A percentile compares a stretch with the other conserved stretches of the same genome.
These are phyloP conservation scores for Yarrowia galli DNA, from an alignment of 1,139 yeast species.

Conservation along the genomic window DNA sequence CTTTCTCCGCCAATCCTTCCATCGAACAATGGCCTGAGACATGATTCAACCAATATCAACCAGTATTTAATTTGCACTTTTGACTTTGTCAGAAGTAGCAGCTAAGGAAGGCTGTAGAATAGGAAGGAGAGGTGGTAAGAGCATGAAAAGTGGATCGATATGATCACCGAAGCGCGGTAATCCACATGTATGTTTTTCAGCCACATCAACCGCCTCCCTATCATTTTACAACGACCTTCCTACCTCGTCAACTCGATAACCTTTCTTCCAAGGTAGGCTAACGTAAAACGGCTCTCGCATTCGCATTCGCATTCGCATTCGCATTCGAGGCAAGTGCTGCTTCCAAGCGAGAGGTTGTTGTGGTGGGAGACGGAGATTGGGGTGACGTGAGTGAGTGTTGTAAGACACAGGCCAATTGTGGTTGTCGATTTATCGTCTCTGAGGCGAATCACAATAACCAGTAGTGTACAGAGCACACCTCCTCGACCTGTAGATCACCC, in stretches of 20 bases:
- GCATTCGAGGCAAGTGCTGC: constrained; percentile 15
- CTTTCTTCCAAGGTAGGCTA: not conserved
- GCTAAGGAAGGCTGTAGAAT: no score
- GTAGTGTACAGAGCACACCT: no score
- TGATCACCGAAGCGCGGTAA: no score
- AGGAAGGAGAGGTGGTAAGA: no score
- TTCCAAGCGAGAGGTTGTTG: not conserved
- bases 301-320: not conserved
- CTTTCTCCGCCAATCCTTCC: not conserved
- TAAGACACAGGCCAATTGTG: no score
- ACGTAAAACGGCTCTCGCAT: constrained; percentile 17
- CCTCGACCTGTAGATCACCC: no score
- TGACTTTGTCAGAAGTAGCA: no score
- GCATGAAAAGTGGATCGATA: no score
- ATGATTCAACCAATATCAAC: not conserved
- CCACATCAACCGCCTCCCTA: not conserved
- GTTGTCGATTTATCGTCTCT: no score
- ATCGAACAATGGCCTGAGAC: constrained; percentile 20
- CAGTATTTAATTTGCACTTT: constrained; percentile 9
- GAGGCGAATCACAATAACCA: no score
- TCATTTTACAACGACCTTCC: not conserved
- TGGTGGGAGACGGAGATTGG: not conserved
- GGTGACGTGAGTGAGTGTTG: not conserved
- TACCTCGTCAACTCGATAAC: not conserved
- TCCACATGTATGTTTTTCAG: not conserved